A percentile compares a stretch with the other conserved stretches of the same genome.
Evolutionary conservation across 2,329 filamentous ascomycete genomes (phyloP).

Genomic region (Xylariaceae sp.): DNA sequence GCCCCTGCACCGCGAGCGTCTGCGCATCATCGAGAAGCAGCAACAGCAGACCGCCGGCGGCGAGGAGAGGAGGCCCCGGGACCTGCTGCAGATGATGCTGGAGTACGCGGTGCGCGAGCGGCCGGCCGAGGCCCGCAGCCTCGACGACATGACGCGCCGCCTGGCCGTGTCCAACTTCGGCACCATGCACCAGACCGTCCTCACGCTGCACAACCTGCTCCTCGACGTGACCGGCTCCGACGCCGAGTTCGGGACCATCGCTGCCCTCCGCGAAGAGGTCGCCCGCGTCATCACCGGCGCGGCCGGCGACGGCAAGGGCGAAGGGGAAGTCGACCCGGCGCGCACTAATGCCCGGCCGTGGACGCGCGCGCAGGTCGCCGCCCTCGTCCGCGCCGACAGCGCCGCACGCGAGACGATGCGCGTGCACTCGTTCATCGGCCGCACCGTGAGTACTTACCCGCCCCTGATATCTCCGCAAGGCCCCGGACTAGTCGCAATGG

Average conservation of each 20-base stretch:
- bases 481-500: too few relatives aligned
- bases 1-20: conserved; percentile 14
- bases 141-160: conserved; percentile 24
- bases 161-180: conserved; percentile 28
- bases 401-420: conserved; percentile 35
- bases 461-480: too few relatives aligned
- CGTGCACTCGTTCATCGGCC: conserved; percentile 23
- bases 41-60: conserved; percentile 10
- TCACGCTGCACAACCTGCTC: conserved; percentile 32
- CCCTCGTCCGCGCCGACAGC: conserved; percentile 34
- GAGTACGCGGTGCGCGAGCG: conserved; percentile 30
- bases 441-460: too few relatives aligned
- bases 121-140: conserved; percentile 26
- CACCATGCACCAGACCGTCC: conserved; percentile 32
- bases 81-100: conserved; percentile 35
- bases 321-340: background rate
- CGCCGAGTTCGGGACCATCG: conserved; percentile 29
- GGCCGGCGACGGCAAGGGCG: conserved; percentile 2
- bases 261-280: conserved; percentile 30
- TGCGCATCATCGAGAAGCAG: conserved; percentile 11
- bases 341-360: conserved; percentile 17
- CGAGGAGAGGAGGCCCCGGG: conserved; percentile 22
- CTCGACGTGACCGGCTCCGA: conserved; percentile 35
- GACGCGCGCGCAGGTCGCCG: conserved; percentile 30
- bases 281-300: conserved; percentile 17